Evolutionary conservation across 2,329 filamentous ascomycete species (phyloP).

Genomic region (Botrytis squamosa): DNA sequence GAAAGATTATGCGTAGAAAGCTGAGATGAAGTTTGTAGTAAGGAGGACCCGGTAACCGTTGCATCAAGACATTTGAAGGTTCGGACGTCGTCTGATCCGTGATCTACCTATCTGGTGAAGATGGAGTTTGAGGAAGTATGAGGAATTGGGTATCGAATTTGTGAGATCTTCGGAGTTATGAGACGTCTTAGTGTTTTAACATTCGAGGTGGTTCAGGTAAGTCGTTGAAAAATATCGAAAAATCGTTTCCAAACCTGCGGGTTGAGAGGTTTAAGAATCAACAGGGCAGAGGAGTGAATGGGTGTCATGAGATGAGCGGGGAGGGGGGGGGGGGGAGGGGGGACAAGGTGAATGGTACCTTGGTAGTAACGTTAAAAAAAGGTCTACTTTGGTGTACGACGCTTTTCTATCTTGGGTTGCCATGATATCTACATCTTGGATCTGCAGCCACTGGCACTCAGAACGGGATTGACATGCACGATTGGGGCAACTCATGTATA

Average conservation of each 20-base stretch:
- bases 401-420: slow-evolving; percentile 4
- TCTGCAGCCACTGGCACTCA: slow-evolving; percentile 1
- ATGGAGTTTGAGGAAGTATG: slow-evolving; percentile 8
- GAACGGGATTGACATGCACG: slow-evolving; percentile 7
- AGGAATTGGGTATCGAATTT: slow-evolving; percentile 3
- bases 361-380: not conserved
- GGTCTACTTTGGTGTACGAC: not conserved
- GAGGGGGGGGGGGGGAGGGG: slow-evolving; percentile 3
- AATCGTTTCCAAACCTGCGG: slow-evolving; percentile 14
- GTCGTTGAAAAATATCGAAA: slow-evolving; percentile 11
- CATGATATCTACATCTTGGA: slow-evolving; percentile 5
- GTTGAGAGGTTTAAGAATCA: slow-evolving; percentile 21
- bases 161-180: slow-evolving; percentile 14
- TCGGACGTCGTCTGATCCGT: slow-evolving; percentile 21
- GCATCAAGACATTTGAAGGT: slow-evolving; percentile 9
- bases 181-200: slow-evolving; percentile 15
- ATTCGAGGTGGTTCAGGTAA: not conserved
- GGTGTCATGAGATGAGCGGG: slow-evolving; percentile 12
- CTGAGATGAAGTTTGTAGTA: slow-evolving; percentile 9
- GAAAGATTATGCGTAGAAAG: slow-evolving; percentile 6
- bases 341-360: not conserved
- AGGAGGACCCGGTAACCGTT: slow-evolving; percentile 6
- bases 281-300: slow-evolving; percentile 14
- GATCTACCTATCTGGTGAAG: slow-evolving; percentile 2
- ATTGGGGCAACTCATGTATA: not conserved